phyloP scores from a whole-genome alignment of 2,329 filamentous ascomycete species.

The Parastagonospora nodorum region DNA sequence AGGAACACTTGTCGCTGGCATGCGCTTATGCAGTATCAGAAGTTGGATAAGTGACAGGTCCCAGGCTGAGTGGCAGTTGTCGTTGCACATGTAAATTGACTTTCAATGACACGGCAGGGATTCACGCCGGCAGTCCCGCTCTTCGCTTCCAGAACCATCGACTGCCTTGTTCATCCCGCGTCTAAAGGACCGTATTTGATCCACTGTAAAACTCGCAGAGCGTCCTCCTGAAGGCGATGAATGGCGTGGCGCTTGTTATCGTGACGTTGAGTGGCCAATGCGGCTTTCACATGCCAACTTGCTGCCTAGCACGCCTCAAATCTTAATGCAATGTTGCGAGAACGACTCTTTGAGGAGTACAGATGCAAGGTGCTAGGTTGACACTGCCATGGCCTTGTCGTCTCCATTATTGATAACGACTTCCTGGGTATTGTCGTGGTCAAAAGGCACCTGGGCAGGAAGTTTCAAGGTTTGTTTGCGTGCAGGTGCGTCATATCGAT shows the following conservation, averaged over 20 bases:
- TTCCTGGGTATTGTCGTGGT: not conserved
- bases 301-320: conserved; percentile 16
- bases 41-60: too few relatives aligned
- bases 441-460: not conserved
- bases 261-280: conserved; percentile 19
- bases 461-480: too few relatives aligned
- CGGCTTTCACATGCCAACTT: conserved; percentile 33
- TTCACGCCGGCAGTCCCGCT: not conserved
- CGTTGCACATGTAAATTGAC: too few relatives aligned
- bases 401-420: not conserved
- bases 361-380: not conserved
- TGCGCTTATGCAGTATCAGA: too few relatives aligned
- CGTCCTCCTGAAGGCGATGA: not conserved
- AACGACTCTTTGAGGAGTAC: not conserved
- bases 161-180: not conserved
- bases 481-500: conserved; percentile 22
- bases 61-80: too few relatives aligned
- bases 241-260: conserved; percentile 19
- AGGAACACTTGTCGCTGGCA: not conserved
- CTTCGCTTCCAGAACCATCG: not conserved
- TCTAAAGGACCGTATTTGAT: not conserved
- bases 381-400: not conserved
- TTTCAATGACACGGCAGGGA: not conserved
- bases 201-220: conserved; percentile 1
- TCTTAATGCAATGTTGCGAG: conserved; percentile 21